Percentiles rank a stretch among this genome's conserved stretches.
Conservation (phyloP, 768 basidiomycete genomes). For the Amanita molliuscula region DNA sequence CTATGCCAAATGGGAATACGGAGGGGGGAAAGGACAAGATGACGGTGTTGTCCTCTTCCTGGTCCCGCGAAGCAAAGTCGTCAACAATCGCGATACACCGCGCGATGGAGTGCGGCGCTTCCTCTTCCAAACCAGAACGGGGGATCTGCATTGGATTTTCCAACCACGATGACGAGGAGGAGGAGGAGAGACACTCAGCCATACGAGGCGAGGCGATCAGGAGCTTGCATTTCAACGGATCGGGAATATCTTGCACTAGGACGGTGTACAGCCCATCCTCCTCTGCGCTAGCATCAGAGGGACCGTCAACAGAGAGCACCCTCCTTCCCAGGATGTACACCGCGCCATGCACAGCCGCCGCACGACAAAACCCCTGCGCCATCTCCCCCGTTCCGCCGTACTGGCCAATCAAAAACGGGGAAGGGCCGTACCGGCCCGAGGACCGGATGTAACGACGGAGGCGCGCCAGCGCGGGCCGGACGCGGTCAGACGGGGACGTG, state of each 20-base stretch:
- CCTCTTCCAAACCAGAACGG: neutral
- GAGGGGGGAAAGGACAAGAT: conserved; percentile 70
- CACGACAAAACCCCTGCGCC: conserved; percentile 83
- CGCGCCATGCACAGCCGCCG: conserved; percentile 71
- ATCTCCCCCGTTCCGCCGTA: conserved; percentile 93
- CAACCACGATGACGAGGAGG: neutral
- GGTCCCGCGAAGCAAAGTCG: conserved; percentile 22
- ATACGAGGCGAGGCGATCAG: conserved; percentile 41
- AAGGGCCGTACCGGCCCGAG: conserved; percentile 70
- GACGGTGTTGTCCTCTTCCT: conserved; percentile 53
- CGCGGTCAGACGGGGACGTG: conserved; percentile 39
- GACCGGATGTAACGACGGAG: conserved; percentile 68
- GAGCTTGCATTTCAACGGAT: conserved; percentile 41
- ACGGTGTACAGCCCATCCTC: conserved; percentile 27
- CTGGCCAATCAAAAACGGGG: conserved; percentile 87
- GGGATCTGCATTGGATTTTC: conserved; percentile 11
- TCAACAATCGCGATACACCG: conserved; percentile 44
- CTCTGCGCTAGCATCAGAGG: conserved; percentile 7
- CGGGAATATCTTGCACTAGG: conserved; percentile 49
- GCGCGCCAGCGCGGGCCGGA: conserved; percentile 47
- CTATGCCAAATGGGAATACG: conserved; percentile 31
- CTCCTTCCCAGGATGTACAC: conserved; percentile 63
- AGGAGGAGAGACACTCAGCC: conserved; percentile 16
- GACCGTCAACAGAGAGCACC: conserved; percentile 18
- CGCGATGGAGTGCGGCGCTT: conserved; percentile 19